phyloP scores from a whole-genome alignment of 2,329 filamentous ascomycete species.

The Trichophyton equinum region DNA sequence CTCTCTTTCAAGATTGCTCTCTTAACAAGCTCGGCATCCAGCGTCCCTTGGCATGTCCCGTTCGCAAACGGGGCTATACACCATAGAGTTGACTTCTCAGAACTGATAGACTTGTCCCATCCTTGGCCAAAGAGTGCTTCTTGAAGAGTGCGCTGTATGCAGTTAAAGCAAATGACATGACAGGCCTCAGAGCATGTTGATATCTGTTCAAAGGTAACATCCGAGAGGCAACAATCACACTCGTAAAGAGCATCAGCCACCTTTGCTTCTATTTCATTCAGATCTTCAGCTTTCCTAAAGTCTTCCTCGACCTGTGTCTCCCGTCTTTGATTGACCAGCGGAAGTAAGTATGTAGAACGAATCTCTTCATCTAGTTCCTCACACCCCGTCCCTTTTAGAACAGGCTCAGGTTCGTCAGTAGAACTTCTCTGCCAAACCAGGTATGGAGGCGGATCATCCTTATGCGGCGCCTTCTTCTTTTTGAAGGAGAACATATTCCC shows the following conservation, averaged over 20 bases:
- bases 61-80: slow-evolving; percentile 65
- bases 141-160: slow-evolving; percentile 66
- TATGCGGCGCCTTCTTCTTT: slow-evolving; percentile 28
- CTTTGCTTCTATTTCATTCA: slow-evolving; percentile 34
- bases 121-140: slow-evolving; percentile 90
- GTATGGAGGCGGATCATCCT: slow-evolving; percentile 26
- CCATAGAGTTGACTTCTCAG: slow-evolving; percentile 58
- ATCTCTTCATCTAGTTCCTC: slow-evolving; percentile 34
- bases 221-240: slow-evolving; percentile 38
- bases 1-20: slow-evolving; percentile 59
- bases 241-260: slow-evolving; percentile 33
- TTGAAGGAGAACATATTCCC: slow-evolving; percentile 33
- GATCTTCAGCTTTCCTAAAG: slow-evolving; percentile 27
- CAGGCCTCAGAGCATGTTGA: slow-evolving; percentile 31
- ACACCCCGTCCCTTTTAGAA: slow-evolving; percentile 32
- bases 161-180: slow-evolving; percentile 49
- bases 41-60: slow-evolving; percentile 58
- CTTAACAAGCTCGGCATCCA: slow-evolving; percentile 56
- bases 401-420: slow-evolving; percentile 21
- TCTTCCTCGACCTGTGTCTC: slow-evolving; percentile 29
- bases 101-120: slow-evolving; percentile 69
- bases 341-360: slow-evolving; percentile 25
- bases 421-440: slow-evolving; percentile 27
- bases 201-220: slow-evolving; percentile 38
- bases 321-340: slow-evolving; percentile 24